Base-by-base conservation (phyloP, 202 grass and related monocot genomes). In the Saccharum hybrid region DNA sequence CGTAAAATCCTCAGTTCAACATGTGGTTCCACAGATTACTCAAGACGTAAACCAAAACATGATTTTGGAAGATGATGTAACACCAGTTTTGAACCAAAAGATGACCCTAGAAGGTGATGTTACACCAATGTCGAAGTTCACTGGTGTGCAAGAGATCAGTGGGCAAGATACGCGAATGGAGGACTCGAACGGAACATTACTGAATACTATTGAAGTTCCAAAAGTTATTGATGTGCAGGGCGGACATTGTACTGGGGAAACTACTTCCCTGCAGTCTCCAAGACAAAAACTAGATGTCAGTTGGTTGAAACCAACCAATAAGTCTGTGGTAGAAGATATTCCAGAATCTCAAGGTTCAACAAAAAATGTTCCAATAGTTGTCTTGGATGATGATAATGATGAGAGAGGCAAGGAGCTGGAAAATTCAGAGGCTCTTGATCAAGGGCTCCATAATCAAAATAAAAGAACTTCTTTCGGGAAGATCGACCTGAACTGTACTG, bases 301-400 rank as follows among this genome's bases (percentile, higher is more conserved):
- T 74, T 78, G 34, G 66, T 40, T 36, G 54, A 88, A 88, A 70
- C 66, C 72, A 46, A 36, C 36, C 2, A 62, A 48, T 41, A 62
- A 66, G 68, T 74, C 23, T 75, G 51, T 54, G 11, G 31, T 63
- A 83, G 91, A 90, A 74, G 84, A 88, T 81, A 38, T 83, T 86
- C 36, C 86, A 65, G 89, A 91, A 74, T 94, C 89, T 26, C 77
- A 87, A 83, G 86, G 78, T 72, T 90, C 88, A 67, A 84, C 86
- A 68, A 88, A 73, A 80, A 84, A 82, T 68, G 23, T 65, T 69
- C 68, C 77, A 31, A 3, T 89, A 11, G 75, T 89, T 65, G 54
- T 82, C 18, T 84, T 75, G 21, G 84, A 89, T 63, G 84, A 87
- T 57, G 77, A 87, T 72, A 79, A 14, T 87, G 77, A 89, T 79